Conservation (phyloP, 1,284 basidiomycete genomes). For the Pyrrhoderma lamaoense region DNA sequence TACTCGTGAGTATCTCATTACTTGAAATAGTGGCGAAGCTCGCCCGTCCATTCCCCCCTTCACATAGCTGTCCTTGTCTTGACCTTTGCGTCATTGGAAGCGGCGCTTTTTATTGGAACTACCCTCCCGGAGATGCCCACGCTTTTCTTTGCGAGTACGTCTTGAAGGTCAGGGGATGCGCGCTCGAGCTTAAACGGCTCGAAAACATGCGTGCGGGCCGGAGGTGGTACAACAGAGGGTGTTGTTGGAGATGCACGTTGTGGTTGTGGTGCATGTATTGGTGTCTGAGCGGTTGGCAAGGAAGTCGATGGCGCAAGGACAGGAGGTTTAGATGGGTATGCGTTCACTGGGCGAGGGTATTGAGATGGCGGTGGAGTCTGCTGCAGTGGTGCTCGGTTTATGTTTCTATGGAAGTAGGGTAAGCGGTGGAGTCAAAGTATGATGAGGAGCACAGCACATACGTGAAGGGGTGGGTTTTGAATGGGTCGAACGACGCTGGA, state of each 20-base stretch:
- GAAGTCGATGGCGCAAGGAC: slow-evolving; percentile 9
- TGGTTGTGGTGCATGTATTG: slow-evolving; percentile 20
- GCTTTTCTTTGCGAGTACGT: slow-evolving; percentile 44
- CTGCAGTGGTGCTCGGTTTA: slow-evolving; percentile 37
- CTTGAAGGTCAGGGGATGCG: slow-evolving; percentile 48
- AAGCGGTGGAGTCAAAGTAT: not conserved
- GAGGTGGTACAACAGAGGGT: slow-evolving; percentile 3
- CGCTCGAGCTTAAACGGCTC: slow-evolving; percentile 48
- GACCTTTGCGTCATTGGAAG: not conserved
- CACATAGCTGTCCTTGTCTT: not conserved
- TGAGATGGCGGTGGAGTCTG: slow-evolving; percentile 41
- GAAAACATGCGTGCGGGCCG: slow-evolving; percentile 37
- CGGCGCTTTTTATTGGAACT: slow-evolving; percentile 1
- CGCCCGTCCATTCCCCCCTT: too few relatives aligned
- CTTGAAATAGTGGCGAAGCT: too few relatives aligned
- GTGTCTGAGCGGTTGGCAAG: slow-evolving; percentile 15
- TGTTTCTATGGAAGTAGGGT: slow-evolving; percentile 28
- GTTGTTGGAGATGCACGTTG: slow-evolving; percentile 11
- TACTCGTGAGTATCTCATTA: too few relatives aligned
- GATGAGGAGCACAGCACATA: not conserved
- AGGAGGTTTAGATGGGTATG: slow-evolving; percentile 20
- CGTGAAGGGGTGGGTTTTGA: slow-evolving; percentile 54
- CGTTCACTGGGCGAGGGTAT: slow-evolving; percentile 36
- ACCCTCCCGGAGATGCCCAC: slow-evolving; percentile 24
- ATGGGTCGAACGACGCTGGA: slow-evolving; percentile 48